phyloP scores from a whole-genome alignment of 495 filamentous ascomycete species.

The Annulohypoxylon nitens region DNA sequence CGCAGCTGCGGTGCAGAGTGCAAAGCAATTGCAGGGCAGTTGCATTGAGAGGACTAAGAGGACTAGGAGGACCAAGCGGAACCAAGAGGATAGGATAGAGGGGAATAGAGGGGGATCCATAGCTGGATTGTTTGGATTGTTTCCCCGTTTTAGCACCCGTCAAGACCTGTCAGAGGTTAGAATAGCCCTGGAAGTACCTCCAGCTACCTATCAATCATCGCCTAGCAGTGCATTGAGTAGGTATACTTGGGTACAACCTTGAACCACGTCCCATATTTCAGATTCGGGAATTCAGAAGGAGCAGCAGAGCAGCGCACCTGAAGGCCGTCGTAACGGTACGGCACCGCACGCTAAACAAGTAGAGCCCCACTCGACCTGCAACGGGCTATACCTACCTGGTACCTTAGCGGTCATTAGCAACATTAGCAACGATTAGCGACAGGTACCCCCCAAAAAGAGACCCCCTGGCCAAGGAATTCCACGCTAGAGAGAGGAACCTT shows the following conservation, averaged over 20 bases:
- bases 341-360: conserved; percentile 12
- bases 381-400: conserved; percentile 10
- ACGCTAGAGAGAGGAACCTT: conserved; percentile 23
- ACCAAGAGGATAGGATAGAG: background rate
- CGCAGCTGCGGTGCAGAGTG: conserved; percentile 27
- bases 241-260: background rate
- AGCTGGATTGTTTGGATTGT: conserved; percentile 22
- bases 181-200: no score
- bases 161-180: no score
- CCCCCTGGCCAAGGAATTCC: conserved; percentile 3
- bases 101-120: background rate
- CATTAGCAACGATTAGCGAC: conserved; percentile 13
- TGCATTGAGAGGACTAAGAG: conserved; percentile 4
- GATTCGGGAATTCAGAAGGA: background rate
- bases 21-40: conserved; percentile 16
- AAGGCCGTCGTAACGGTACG: conserved; percentile 13
- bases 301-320: background rate
- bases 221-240: no score
- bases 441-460: background rate
- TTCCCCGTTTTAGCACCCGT: conserved; percentile 12
- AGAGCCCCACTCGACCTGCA: conserved; percentile 20
- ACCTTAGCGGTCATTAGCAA: conserved; percentile 2
- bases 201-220: no score
- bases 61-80: background rate
- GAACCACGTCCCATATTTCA: background rate